Percentiles rank a stretch among this genome's conserved stretches.
phyloP scores from a whole-genome alignment of 495 filamentous ascomycete genomes.

The Corynascus novoguineensis region DNA sequence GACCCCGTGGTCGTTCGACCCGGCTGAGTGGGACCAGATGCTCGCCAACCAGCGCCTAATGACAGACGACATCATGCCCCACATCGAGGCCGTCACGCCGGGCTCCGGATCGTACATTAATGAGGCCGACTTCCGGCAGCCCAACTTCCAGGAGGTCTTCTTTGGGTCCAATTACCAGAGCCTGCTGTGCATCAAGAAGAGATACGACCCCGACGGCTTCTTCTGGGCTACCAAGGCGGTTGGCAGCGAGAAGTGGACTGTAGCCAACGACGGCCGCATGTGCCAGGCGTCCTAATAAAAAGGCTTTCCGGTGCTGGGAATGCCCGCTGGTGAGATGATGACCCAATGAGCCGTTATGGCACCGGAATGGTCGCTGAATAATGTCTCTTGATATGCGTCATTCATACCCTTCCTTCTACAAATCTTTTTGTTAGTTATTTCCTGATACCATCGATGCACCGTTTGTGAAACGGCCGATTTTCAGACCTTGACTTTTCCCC shows the following conservation, averaged over 20 bases:
- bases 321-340: neutral
- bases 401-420: neutral
- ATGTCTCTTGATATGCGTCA: neutral
- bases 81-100: conserved; percentile 34
- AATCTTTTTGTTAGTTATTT: neutral
- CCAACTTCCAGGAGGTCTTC: conserved; percentile 47
- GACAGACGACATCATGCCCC: conserved; percentile 31
- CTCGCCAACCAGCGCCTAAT: conserved; percentile 25
- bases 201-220: conserved; percentile 46
- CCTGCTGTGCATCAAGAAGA: conserved; percentile 45
- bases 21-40: conserved; percentile 21
- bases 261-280: conserved; percentile 24
- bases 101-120: conserved; percentile 43
- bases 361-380: neutral
- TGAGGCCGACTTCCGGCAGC: conserved; percentile 45
- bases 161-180: conserved; percentile 46
- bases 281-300: conserved; percentile 20
- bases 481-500: too few species aligned
- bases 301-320: neutral
- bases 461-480: neutral
- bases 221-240: conserved; percentile 50
- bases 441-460: too few species aligned
- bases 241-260: conserved; percentile 34
- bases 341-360: neutral
- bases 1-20: conserved; percentile 25